phyloP scores from a whole-genome alignment of 805 yeast genomes.

The Cyberlindnera samutprakarnensis region DNA sequence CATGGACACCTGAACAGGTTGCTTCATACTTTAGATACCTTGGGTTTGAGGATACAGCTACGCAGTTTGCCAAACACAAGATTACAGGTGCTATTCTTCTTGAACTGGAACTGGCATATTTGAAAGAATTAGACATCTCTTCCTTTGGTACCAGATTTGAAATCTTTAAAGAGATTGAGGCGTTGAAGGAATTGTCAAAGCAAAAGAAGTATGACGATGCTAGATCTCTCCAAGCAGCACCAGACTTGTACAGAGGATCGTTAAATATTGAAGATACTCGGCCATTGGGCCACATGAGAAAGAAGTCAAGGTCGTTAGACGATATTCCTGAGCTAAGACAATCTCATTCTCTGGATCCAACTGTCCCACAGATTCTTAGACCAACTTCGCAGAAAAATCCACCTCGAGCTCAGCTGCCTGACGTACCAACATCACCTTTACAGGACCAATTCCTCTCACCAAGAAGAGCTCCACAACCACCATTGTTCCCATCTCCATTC shows the following conservation, averaged over 20 bases:
- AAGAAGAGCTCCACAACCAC: conserved; percentile 70
- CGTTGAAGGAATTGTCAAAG: conserved; percentile 30
- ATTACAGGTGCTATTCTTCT: conserved; percentile 81
- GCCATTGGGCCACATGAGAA: conserved; percentile 35
- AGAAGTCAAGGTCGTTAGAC: conserved; percentile 45
- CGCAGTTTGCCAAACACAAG: conserved; percentile 78
- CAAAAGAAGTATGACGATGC: conserved; percentile 1
- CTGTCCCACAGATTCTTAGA: no score
- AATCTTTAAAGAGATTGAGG: conserved; percentile 81
- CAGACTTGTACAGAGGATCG: conserved; percentile 8
- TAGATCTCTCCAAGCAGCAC: conserved; percentile 12
- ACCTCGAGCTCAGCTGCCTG: conserved; percentile 15
- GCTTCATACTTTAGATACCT: conserved; percentile 62
- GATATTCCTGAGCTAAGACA: conserved; percentile 24
- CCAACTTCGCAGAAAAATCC: conserved; percentile 3
- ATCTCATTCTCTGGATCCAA: conserved; percentile 3
- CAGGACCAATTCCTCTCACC: conserved; percentile 47
- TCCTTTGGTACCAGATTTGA: conserved; percentile 96
- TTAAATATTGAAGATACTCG: conserved; percentile 15
- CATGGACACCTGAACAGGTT: conserved; percentile 88
- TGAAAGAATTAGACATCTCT: conserved; percentile 85
- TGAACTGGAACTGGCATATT: conserved; percentile 75
- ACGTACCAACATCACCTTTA: conserved; percentile 10
- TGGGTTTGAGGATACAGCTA: conserved; percentile 67
- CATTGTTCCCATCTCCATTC: conserved; percentile 38